Evolutionary conservation across 768 basidiomycete genomes (phyloP).

Genomic region (Lactarius hatsudake): DNA sequence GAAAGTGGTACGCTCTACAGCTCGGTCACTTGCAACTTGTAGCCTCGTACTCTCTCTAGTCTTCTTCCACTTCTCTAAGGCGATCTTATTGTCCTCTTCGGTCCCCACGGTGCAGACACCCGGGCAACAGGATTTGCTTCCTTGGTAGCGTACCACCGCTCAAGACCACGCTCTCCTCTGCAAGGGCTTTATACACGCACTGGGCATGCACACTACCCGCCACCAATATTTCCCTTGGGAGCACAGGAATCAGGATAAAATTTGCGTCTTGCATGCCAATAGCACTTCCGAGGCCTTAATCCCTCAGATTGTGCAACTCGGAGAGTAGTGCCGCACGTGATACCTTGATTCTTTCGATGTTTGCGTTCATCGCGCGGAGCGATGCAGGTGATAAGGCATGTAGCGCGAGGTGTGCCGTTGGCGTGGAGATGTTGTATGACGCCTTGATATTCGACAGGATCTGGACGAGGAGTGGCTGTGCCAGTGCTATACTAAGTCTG

Average conservation of each 20-base stretch:
- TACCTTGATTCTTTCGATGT: constrained; percentile 54
- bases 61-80: constrained; percentile 53
- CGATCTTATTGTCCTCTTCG: constrained; percentile 65
- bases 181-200: constrained; percentile 71
- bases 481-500: constrained; percentile 86
- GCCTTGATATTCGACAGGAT: constrained; percentile 94
- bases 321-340: constrained; percentile 56
- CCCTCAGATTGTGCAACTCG: constrained; percentile 45
- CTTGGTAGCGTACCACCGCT: constrained; percentile 81
- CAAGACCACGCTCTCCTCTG: constrained; percentile 64
- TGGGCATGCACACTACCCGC: constrained; percentile 62
- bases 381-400: constrained; percentile 71
- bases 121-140: constrained; percentile 70
- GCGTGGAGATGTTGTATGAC: constrained; percentile 93
- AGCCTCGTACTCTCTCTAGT: constrained; percentile 39
- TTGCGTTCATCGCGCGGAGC: constrained; percentile 57
- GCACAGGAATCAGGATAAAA: constrained; percentile 79
- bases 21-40: not conserved
- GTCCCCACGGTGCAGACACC: constrained; percentile 87
- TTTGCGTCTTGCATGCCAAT: constrained; percentile 89
- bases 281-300: constrained; percentile 57
- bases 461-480: constrained; percentile 88
- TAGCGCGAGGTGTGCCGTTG: constrained; percentile 78
- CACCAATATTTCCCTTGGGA: constrained; percentile 42
- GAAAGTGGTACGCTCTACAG: not conserved